Percentiles rank a stretch among this genome's conserved stretches.
Conservation (phyloP, 345 rosid species). For the Eucalyptus tenuipes region DNA sequence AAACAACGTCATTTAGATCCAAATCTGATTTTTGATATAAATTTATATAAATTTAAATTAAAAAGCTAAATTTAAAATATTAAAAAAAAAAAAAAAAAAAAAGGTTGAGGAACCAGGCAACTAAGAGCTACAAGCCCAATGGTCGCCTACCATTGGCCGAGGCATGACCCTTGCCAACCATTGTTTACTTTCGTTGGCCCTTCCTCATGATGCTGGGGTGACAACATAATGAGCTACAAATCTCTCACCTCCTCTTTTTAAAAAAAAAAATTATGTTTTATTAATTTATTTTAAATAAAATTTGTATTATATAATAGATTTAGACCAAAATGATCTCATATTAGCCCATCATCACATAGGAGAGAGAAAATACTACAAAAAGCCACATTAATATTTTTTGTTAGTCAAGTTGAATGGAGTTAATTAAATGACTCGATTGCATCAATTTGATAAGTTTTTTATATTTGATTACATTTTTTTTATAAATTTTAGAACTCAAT, state of each 20-base stretch:
- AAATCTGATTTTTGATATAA: too few relatives aligned
- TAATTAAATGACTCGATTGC: too few relatives aligned
- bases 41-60: too few relatives aligned
- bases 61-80: neutral
- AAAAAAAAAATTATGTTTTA: too few relatives aligned
- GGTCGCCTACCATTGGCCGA: neutral
- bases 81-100: too few relatives aligned
- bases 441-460: too few relatives aligned
- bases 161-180: neutral
- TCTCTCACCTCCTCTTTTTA: neutral
- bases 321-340: neutral
- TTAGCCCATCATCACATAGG: neutral
- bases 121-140: neutral
- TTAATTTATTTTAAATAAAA: too few relatives aligned
- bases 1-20: fast-evolving
- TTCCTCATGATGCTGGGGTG: fast-evolving
- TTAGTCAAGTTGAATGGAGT: neutral
- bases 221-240: neutral
- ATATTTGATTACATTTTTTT: fast-evolving
- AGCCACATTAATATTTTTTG: neutral
- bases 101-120: neutral
- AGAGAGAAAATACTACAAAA: neutral
- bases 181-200: neutral
- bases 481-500: too few relatives aligned
- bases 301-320: too few relatives aligned